Conservation (phyloP, 2,329 filamentous ascomycete species). For the Stachybotrys echinatus region DNA sequence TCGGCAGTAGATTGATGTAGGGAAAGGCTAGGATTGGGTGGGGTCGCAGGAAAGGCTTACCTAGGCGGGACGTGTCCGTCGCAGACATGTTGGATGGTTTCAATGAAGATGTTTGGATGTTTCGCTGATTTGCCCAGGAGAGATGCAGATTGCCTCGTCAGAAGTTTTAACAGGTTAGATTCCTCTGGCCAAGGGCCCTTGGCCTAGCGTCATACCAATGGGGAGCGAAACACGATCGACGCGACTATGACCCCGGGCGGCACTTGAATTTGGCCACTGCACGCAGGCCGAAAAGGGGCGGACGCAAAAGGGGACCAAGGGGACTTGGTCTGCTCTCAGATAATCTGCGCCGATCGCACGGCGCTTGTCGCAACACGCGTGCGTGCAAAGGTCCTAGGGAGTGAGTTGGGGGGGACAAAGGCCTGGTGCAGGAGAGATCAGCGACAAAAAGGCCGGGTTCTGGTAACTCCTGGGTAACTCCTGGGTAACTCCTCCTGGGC, state of each 20-base stretch:
- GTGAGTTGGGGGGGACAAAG: background rate
- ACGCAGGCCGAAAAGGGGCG: background rate
- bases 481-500: no score
- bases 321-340: background rate
- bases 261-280: background rate
- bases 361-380: background rate
- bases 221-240: constrained; percentile 15
- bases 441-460: background rate
- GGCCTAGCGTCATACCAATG: constrained; percentile 23
- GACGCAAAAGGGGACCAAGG: background rate
- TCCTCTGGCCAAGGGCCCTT: constrained; percentile 19
- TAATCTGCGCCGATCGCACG: background rate
- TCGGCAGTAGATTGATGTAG: background rate
- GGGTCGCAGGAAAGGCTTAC: background rate
- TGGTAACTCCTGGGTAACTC: background rate
- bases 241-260: constrained; percentile 8
- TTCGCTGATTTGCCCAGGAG: background rate
- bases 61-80: background rate
- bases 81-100: background rate
- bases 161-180: constrained; percentile 17
- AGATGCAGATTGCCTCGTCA: background rate
- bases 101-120: background rate
- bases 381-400: background rate
- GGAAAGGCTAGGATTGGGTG: background rate
- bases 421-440: background rate